Percentiles rank a stretch among this genome's conserved stretches.
These are phyloP conservation scores for Aspergillus fischeri DNA, from an alignment of 2,329 filamentous ascomycete species.

Conservation along the genomic window DNA sequence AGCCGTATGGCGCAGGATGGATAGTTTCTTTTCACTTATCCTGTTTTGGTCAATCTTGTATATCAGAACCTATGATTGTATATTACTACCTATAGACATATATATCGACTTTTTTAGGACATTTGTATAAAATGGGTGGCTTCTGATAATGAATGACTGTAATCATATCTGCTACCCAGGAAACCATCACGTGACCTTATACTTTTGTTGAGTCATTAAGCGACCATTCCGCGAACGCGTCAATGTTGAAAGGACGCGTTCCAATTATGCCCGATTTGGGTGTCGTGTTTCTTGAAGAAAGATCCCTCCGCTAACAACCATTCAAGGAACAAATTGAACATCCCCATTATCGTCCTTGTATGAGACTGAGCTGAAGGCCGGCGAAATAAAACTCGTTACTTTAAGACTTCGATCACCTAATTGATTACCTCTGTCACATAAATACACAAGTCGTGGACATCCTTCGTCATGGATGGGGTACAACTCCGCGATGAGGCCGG, in stretches of 20 bases:
- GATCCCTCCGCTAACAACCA: conserved; percentile 20
- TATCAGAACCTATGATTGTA: not conserved
- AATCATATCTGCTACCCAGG: not conserved
- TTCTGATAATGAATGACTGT: not conserved
- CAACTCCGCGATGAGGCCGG: conserved; percentile 81
- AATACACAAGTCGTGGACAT: conserved; percentile 10
- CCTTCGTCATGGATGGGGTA: conserved; percentile 60
- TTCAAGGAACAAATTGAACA: not conserved
- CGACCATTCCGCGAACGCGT: conserved; percentile 7
- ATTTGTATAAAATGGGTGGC: not conserved
- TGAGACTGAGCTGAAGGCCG: not conserved
- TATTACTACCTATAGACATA: not conserved
- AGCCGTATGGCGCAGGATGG: not conserved
- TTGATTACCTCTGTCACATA: conserved; percentile 7
- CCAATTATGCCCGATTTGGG: conserved; percentile 33
- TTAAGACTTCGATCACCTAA: not conserved
- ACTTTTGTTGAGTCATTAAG: conserved; percentile 17
- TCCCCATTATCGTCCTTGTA: not conserved
- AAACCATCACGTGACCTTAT: not conserved
- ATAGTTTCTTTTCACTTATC: not conserved
- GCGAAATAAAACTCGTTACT: not conserved
- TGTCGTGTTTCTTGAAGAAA: conserved; percentile 19
- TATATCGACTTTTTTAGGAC: not conserved
- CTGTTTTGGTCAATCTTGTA: not conserved
- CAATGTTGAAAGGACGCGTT: conserved; percentile 20